phyloP scores from a whole-genome alignment of 176 grass and related monocot species.

The Rhynchospora tenuis region DNA sequence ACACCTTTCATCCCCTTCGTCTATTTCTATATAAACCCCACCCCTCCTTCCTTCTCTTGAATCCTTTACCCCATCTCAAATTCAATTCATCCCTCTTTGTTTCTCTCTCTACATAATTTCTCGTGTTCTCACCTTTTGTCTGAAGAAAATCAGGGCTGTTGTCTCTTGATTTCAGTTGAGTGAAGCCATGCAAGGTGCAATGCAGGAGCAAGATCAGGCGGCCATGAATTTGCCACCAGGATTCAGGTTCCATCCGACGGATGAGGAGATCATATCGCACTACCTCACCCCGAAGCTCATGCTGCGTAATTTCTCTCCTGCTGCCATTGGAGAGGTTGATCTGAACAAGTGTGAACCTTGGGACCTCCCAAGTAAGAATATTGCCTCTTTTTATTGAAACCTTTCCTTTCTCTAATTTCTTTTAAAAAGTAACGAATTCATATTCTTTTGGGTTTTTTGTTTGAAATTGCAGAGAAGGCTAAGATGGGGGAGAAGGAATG shows the following conservation, averaged over 20 bases:
- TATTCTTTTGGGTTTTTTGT: neutral
- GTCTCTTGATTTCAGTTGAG: neutral
- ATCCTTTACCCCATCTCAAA: neutral
- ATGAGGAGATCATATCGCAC: constrained; percentile 91
- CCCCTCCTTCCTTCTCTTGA: neutral
- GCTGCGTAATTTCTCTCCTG: constrained; percentile 39
- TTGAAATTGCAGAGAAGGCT: constrained; percentile 41
- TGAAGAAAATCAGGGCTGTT: neutral
- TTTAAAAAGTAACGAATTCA: neutral
- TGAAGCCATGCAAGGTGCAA: constrained; percentile 23
- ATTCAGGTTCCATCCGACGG: constrained; percentile 91
- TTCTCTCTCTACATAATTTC: neutral
- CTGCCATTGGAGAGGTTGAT: constrained; percentile 85
- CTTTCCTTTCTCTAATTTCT: neutral
- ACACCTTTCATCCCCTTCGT: neutral
- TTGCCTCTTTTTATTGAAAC: neutral
- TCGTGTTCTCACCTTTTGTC: neutral
- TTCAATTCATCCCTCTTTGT: neutral
- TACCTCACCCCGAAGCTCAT: constrained; percentile 70
- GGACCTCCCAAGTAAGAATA: constrained; percentile 64
- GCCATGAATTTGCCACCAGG: constrained; percentile 75
- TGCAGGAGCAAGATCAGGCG: constrained; percentile 39
- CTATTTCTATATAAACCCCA: neutral
- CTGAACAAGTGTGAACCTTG: constrained; percentile 98
- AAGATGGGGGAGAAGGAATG: constrained; percentile 95